Evolutionary conservation across 768 basidiomycete species (phyloP), one percentile per base, ranked within the genome.

Genomic region (Serendipita sp.): DNA sequence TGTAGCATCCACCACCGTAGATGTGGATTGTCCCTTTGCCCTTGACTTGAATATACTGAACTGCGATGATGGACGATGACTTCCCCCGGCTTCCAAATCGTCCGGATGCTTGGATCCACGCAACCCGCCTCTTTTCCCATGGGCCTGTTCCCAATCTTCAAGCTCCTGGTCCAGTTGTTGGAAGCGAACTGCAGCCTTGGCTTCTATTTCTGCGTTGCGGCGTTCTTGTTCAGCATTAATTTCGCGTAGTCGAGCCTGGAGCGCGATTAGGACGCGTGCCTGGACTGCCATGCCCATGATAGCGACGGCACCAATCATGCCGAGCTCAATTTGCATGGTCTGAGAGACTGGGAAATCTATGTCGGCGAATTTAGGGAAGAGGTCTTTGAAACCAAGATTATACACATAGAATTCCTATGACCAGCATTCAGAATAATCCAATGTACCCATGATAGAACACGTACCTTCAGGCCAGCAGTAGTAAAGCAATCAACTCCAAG

Each of bases 401-500:
- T 88, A 96, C 60, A 96, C 77, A 74, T 96, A 97, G 74, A 96
- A 96, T 58, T 58, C 53, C 90, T 95, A 65, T 60, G 30, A 61
- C 22, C 38, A 61, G 42, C 58, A 68, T 43, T 61, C 56, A 66
- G 51, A 63, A 62, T 63, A 64, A 26, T 33, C 16, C 24, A 7
- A 16, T 53, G 61, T 42, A 33, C 4, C 33, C 34, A 42, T 33
- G 42, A 5, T 14, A 33, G 56, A 65, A 74, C 74, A 67, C 67
- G 88, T 82, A 96, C 93, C 76, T 97, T 97, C 61, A 97, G 79
- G 22, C 88, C 89, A 3, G 88, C 90, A 17, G 89, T 87, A 2
- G 91, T 88, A 72, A 83, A 96, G 71, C 94, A 96, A 73, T 97
- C 94, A 42, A 96, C 83, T 20, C 95, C 95, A 14, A 97, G 77